A percentile compares a stretch with the other conserved stretches of the same genome.
Evolutionary conservation across 208 protist genomes (phyloP).

Genomic region (Wallacemonas collosoma): DNA sequence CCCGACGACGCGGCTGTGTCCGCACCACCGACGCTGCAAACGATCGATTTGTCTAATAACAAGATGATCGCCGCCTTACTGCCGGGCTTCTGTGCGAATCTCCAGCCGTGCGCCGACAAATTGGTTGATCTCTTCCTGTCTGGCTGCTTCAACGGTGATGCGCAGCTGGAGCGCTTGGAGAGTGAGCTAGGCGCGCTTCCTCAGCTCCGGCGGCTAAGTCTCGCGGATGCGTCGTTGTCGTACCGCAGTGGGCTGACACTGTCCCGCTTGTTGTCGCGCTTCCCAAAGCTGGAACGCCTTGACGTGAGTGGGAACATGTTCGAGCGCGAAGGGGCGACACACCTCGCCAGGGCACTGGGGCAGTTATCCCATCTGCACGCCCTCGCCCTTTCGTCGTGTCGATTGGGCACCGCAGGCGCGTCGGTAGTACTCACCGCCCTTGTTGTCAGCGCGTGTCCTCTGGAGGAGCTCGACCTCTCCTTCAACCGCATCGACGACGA

Average conservation of each 20-base stretch:
- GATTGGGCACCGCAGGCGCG: slow-evolving; percentile 56
- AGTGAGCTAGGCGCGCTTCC: slow-evolving; percentile 25
- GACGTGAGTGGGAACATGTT: slow-evolving; percentile 59
- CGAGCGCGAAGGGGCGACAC: slow-evolving; percentile 52
- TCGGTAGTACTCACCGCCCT: slow-evolving; percentile 43
- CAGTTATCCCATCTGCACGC: slow-evolving; percentile 36
- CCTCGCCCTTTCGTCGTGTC: slow-evolving; percentile 46
- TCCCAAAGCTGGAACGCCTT: slow-evolving; percentile 44
- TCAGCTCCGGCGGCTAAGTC: slow-evolving; percentile 46
- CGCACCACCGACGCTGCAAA: slow-evolving; percentile 39
- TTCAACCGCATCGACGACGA: slow-evolving; percentile 64
- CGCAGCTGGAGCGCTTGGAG: slow-evolving; percentile 25
- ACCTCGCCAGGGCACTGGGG: slow-evolving; percentile 42
- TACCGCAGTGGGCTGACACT: slow-evolving; percentile 48
- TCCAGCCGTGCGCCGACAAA: slow-evolving; percentile 26
- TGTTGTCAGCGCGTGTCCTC: slow-evolving; percentile 35
- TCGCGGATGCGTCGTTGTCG: slow-evolving; percentile 47
- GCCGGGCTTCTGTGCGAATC: slow-evolving; percentile 26
- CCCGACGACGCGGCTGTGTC: slow-evolving; percentile 15
- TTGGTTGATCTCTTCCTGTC: slow-evolving; percentile 56
- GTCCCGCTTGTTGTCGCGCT: slow-evolving; percentile 37
- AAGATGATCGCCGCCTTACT: slow-evolving; percentile 33
- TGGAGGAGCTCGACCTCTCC: slow-evolving; percentile 64
- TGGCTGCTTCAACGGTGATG: slow-evolving; percentile 43
- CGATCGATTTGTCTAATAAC: slow-evolving; percentile 52